Base-by-base conservation (phyloP, 2,329 filamentous ascomycete genomes). In the Colletotrichum sp. region DNA sequence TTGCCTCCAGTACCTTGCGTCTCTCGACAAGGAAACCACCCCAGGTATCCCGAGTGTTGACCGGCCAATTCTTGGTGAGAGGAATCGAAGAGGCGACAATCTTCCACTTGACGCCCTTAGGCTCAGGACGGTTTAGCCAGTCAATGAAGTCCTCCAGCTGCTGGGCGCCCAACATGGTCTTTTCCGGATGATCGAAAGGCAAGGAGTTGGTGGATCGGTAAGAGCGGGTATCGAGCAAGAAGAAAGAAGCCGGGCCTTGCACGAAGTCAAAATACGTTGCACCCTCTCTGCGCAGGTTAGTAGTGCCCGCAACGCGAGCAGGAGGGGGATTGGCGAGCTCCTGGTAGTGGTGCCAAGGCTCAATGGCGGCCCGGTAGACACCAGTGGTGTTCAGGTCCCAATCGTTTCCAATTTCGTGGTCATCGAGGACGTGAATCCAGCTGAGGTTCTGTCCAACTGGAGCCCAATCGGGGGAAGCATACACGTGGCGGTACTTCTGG, bases 41-140 rank as follows among this genome's bases (percentile, higher is more conserved):
- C 97, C 97, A 99, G 0, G 97, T 98, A 82, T 99, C 97, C 76
- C 93, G 89, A 3, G 92, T 92, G 78, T 97, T 96, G 78, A 98
- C 91, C 28, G 92, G 94, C 96, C 97, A 99, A 84, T 99, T 99
- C 86, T 98, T 98, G 8, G 97, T 98, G 83, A 99, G 98, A 0
- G 97, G 97, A 7, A 98, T 94, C 21, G 94, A 96, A 52, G 94
- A 96, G 21, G 96, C 93, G 66, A 99, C 88, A 80, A 99, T 93
- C 86, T 98, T 98, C 96, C 97, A 99, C 80, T 93, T 93, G 1
- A 98, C 93, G 1, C 95, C 95, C 34, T 87, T 87, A 0, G 94
- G 93, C 77, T 95, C 94, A 1, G 94, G 92, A 2, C 90, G 91
- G 13, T 88, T 87, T 24, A 99, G 89, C 90, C 94, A 99, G 6